These are phyloP conservation scores for Alternaria incomplexa DNA, from an alignment of 2,329 filamentous ascomycete genomes.

Conservation along the genomic window DNA sequence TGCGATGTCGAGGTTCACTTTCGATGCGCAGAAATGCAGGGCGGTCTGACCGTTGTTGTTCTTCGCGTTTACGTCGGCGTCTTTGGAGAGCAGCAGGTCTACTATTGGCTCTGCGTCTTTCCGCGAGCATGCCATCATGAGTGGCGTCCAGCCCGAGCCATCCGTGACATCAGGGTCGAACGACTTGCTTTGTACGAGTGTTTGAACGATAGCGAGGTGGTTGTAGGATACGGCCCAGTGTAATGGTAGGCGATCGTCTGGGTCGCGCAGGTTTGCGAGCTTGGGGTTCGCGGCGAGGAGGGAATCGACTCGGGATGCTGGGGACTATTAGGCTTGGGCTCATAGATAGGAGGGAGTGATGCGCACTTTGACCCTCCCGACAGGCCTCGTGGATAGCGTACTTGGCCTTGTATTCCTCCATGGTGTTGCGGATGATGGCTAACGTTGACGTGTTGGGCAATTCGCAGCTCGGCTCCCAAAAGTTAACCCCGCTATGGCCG, in stretches of 20 bases:
- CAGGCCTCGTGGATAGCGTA: slow-evolving; percentile 88
- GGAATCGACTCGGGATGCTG: slow-evolving; percentile 75
- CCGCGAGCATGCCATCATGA: slow-evolving; percentile 82
- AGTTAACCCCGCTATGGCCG: slow-evolving; percentile 6
- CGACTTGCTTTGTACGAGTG: slow-evolving; percentile 71
- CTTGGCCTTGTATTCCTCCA: slow-evolving; percentile 58
- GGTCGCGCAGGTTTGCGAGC: slow-evolving; percentile 74
- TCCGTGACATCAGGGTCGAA: slow-evolving; percentile 89
- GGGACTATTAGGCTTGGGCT: slow-evolving; percentile 66
- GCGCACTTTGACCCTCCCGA: slow-evolving; percentile 80
- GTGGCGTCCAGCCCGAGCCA: slow-evolving; percentile 78
- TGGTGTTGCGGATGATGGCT: neutral
- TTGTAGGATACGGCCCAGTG: slow-evolving; percentile 95
- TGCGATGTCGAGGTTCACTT: slow-evolving; percentile 82
- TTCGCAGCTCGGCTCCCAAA: neutral
- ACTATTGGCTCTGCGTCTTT: slow-evolving; percentile 74
- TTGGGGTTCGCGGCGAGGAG: slow-evolving; percentile 79
- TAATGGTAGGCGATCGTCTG: slow-evolving; percentile 86
- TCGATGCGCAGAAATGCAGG: slow-evolving; percentile 90
- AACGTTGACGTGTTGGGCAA: neutral
- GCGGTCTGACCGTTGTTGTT: slow-evolving; percentile 78
- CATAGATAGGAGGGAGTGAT: neutral
- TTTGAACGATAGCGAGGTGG: slow-evolving; percentile 72
- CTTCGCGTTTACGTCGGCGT: slow-evolving; percentile 75
- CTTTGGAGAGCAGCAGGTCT: slow-evolving; percentile 70